Base-by-base conservation (phyloP, 2,329 filamentous ascomycete species). In the Pseudohalonectria lignicola region DNA sequence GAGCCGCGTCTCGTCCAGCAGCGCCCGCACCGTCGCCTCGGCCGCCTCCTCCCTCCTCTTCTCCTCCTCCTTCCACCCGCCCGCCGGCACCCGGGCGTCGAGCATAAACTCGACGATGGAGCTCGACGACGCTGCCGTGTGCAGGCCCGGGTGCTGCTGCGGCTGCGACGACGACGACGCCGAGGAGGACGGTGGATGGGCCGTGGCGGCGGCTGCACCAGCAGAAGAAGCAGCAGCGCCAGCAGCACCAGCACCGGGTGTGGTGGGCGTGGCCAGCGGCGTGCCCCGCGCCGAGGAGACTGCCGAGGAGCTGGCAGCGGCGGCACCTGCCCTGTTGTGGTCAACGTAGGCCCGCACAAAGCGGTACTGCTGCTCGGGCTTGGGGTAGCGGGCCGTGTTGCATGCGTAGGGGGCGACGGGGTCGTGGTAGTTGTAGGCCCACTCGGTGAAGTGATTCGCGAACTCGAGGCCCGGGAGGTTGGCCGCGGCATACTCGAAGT, bases 351-450 rank as follows among this genome's bases (percentile, higher is more conserved):
- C 80, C 36, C 79, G 76, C 50, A 98, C 70, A 59, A 95, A 95
- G 26, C 82, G 82, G 43, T 74, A 72, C 54, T 95, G 92, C 57
- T 95, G 82, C 40, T 88, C 83, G 0, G 69, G 61, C 0, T 69
- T 86, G 0, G 92, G 92, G 59, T 94, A 98, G 38, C 64, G 60
- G 38, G 64, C 62, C 5, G 73, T 73, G 50, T 81, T 77, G 67
- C 85, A 90, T 19, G 68, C 74, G 63, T 76, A 77, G 1, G 86
- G 66, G 23, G 61, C 62, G 20, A 66, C 63, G 3, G 75, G 60
- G 53, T 92, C 79, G 55, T 95, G 88, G 60, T 98, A 98, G 61
- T 98, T 90, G 68, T 96, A 96, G 49, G 86, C 84, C 92, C 92
- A 98, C 61, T 98, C 92, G 1, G 86, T 84, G 60, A 98, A 98